Conservation (phyloP, 495 filamentous ascomycete genomes). For the Annulohypoxylon maeteangense region DNA sequence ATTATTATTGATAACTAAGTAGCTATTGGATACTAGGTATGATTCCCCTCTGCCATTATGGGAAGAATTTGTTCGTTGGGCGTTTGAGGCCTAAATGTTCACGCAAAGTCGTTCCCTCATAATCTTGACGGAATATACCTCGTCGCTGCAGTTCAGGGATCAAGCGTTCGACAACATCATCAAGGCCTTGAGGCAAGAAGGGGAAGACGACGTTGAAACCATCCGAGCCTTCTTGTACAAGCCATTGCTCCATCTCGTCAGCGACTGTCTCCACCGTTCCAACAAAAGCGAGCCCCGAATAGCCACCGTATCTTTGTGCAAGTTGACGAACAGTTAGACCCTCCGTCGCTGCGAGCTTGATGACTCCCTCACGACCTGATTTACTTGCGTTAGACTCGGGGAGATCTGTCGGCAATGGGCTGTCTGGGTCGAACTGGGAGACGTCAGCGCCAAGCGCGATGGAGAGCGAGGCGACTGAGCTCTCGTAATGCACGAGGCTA, state of each 20-base stretch:
- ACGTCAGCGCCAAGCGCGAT: slow-evolving; percentile 60
- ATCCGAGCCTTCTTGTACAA: slow-evolving; percentile 57
- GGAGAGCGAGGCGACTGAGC: slow-evolving; percentile 64
- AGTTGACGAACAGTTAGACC: slow-evolving; percentile 61
- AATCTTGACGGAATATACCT: slow-evolving; percentile 62
- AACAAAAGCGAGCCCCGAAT: slow-evolving; percentile 63
- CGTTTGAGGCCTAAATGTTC: slow-evolving; percentile 64
- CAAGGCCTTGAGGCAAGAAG: slow-evolving; percentile 62
- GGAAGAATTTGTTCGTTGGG: slow-evolving; percentile 64
- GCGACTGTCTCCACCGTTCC: slow-evolving; percentile 61
- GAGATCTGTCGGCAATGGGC: slow-evolving; percentile 58
- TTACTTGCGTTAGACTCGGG: slow-evolving; percentile 66
- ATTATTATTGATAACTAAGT: not conserved
- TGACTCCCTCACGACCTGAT: slow-evolving; percentile 55
- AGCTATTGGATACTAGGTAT: not conserved
- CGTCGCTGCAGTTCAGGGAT: slow-evolving; percentile 64
- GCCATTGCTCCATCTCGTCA: slow-evolving; percentile 61
- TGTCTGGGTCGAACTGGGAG: slow-evolving; percentile 60
- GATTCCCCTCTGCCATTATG: not conserved
- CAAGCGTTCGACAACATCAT: slow-evolving; percentile 59
- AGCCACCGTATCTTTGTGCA: slow-evolving; percentile 62
- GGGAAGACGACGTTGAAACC: slow-evolving; percentile 62
- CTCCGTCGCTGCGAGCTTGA: slow-evolving; percentile 57
- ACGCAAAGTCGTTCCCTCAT: slow-evolving; percentile 52
- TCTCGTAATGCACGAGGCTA: slow-evolving; percentile 66